A percentile compares a stretch with the other conserved stretches of the same genome.
Evolutionary conservation across 768 basidiomycete species (phyloP).

Genomic region (Mycena rebaudengoi): DNA sequence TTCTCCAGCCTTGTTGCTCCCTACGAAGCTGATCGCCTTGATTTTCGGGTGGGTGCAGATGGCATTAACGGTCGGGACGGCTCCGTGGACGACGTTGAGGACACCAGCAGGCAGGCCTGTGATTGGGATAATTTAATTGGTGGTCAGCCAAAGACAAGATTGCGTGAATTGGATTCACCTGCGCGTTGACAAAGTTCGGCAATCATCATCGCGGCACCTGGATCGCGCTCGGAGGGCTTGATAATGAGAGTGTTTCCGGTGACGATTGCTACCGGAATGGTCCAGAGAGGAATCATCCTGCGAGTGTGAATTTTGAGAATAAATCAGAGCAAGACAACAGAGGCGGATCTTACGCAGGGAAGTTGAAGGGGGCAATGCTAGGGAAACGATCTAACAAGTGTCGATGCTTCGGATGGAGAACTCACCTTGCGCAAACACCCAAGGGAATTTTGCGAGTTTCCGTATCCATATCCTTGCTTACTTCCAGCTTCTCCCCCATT

Average conservation of each 20-base stretch:
- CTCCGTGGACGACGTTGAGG: constrained; percentile 92
- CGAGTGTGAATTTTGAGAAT: neutral
- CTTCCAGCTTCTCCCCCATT: constrained; percentile 92
- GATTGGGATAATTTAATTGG: neutral
- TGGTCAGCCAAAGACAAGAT: neutral
- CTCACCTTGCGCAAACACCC: constrained; percentile 75
- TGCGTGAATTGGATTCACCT: constrained; percentile 47
- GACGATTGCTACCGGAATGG: constrained; percentile 86
- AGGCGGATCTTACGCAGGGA: constrained; percentile 72
- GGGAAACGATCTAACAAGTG: neutral
- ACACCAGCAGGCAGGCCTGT: constrained; percentile 86
- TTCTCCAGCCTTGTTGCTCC: constrained; percentile 90
- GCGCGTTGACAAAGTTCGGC: constrained; percentile 93
- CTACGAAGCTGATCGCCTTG: constrained; percentile 96
- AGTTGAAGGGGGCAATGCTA: constrained; percentile 90
- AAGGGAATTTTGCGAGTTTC: constrained; percentile 84
- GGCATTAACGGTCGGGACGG: constrained; percentile 88
- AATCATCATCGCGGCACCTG: constrained; percentile 97
- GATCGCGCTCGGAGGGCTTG: constrained; percentile 97
- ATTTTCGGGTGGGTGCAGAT: constrained; percentile 93
- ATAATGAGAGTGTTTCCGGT: constrained; percentile 95
- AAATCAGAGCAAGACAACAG: neutral
- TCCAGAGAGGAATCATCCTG: constrained; percentile 98
- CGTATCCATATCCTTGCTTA: constrained; percentile 98
- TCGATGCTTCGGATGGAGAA: neutral